Evolutionary conservation across 2,329 filamentous ascomycete species (phyloP).

Genomic region (Claviceps africana): DNA sequence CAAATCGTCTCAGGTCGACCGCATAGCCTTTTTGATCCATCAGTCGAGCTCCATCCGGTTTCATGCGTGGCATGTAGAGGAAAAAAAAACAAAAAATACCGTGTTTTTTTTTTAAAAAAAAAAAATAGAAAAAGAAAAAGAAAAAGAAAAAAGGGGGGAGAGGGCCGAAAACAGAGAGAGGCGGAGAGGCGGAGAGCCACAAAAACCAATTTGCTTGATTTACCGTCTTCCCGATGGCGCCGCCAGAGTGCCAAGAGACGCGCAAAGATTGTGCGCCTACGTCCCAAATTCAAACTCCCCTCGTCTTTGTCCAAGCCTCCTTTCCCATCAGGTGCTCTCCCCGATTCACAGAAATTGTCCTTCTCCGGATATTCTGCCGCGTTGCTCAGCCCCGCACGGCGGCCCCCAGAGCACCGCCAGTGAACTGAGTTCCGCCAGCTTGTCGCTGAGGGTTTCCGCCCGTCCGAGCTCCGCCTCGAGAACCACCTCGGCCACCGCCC

Average conservation of each 20-base stretch:
- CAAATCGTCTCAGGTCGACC: background rate
- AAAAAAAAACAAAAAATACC: background rate
- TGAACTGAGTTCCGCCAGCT: constrained; percentile 65
- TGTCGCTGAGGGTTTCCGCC: constrained; percentile 49
- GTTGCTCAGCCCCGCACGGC: constrained; percentile 42
- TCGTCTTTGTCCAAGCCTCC: background rate
- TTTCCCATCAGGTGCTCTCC: background rate
- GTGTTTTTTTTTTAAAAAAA: background rate
- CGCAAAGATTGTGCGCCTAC: constrained; percentile 2
- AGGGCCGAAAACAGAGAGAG: background rate
- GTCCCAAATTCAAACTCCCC: constrained; percentile 1
- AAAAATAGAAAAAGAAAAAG: background rate
- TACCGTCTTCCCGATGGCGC: background rate
- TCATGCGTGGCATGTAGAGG: background rate
- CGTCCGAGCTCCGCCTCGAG: constrained; percentile 45
- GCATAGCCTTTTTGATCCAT: background rate
- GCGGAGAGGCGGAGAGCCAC: background rate
- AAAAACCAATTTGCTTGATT: background rate
- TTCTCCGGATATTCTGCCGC: too few species aligned
- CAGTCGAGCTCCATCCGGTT: background rate
- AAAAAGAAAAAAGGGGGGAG: background rate
- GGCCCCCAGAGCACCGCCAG: constrained; percentile 62
- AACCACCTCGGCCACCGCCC: constrained; percentile 47
- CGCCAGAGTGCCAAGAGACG: background rate
- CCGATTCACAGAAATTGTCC: background rate